Base-by-base conservation (phyloP, 805 yeast species). In the Kregervanrija pseudodelftensis region DNA sequence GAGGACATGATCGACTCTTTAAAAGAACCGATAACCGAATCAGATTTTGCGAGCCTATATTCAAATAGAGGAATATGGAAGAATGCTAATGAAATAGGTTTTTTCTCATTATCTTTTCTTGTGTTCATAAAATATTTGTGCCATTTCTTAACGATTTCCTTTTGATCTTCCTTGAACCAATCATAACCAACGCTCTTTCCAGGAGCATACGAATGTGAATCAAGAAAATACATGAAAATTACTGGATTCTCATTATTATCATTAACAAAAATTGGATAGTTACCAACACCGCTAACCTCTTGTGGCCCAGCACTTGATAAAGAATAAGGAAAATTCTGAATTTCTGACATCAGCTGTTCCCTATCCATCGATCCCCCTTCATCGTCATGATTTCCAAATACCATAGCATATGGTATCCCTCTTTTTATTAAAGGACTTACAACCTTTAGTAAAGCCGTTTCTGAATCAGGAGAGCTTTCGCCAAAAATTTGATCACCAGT, bases 401-500 rank as follows among this genome's bases (percentile, higher is more conserved):
- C 79, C 51, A 85, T 72, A 0, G 96, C 91, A 69, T 76, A 93
- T 3, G 98, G 97, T 8, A 90, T 83, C 41, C 72, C 63, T 39
- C 85, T 67, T 12, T 66, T 55, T 17, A 90, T 73, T 28, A 87
- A 76, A 0, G 95, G 95, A 10, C 73, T 68, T 9, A 84, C 70
- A 0, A 82, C 87, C 59, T 93, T 91, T 47, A 83, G 71, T n/a
- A 88, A 54, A 0, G 96, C 79, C 0, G 95, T 80, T 52, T 82
- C 82, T 0, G 96, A 73, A 58, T 91, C 98, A 8, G 86, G 88
- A 0, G 86, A 72, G 38, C 69, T 73, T 36, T 76, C 80, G 2
- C 98, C 98, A 73, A 78, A 86, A 1, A 91, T 73, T 61, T 88
- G 96, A 65, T 91, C 99, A 7, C 99, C 99, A 0, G 96, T 81